Evolutionary conservation across 352 stramenopile genomes (phyloP).

Genomic region (Pythium vanterpoolii): DNA sequence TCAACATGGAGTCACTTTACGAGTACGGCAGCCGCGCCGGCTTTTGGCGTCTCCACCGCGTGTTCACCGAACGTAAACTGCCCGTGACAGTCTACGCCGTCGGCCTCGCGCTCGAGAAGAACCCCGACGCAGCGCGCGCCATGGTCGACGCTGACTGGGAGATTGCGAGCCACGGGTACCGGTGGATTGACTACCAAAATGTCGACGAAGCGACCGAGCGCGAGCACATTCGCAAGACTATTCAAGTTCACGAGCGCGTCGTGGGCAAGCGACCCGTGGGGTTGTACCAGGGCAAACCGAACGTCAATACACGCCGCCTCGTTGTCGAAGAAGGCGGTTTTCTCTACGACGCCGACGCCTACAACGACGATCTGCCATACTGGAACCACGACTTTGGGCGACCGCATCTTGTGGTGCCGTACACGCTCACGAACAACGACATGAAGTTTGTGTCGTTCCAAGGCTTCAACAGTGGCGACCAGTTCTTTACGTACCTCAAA

Average conservation of each 20-base stretch:
- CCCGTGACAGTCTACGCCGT: slow-evolving; percentile 94
- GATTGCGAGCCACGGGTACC: slow-evolving; percentile 92
- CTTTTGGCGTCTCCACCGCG: slow-evolving; percentile 93
- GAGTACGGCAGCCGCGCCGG: slow-evolving; percentile 93
- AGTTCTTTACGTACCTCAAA: slow-evolving; percentile 94
- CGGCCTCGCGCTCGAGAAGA: slow-evolving; percentile 93
- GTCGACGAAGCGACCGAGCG: slow-evolving; percentile 89
- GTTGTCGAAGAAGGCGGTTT: slow-evolving; percentile 94
- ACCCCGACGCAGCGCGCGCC: slow-evolving; percentile 82
- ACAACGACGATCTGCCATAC: slow-evolving; percentile 95
- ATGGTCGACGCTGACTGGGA: slow-evolving; percentile 94
- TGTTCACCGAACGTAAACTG: slow-evolving; percentile 87
- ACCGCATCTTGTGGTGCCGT: slow-evolving; percentile 94
- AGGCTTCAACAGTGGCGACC: slow-evolving; percentile 90
- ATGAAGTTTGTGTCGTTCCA: slow-evolving; percentile 94
- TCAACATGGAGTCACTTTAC: slow-evolving; percentile 96
- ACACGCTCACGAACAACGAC: slow-evolving; percentile 95
- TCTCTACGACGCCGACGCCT: slow-evolving; percentile 95
- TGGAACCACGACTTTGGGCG: slow-evolving; percentile 89
- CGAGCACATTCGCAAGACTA: slow-evolving; percentile 91
- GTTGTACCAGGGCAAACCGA: slow-evolving; percentile 97
- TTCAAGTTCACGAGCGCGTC: slow-evolving; percentile 90
- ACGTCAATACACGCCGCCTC: slow-evolving; percentile 87
- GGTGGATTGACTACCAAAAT: slow-evolving; percentile 96
- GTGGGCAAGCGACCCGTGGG: slow-evolving; percentile 88